phyloP scores from a whole-genome alignment of 208 protist genomes.

The Acanthamoeba royreba region DNA sequence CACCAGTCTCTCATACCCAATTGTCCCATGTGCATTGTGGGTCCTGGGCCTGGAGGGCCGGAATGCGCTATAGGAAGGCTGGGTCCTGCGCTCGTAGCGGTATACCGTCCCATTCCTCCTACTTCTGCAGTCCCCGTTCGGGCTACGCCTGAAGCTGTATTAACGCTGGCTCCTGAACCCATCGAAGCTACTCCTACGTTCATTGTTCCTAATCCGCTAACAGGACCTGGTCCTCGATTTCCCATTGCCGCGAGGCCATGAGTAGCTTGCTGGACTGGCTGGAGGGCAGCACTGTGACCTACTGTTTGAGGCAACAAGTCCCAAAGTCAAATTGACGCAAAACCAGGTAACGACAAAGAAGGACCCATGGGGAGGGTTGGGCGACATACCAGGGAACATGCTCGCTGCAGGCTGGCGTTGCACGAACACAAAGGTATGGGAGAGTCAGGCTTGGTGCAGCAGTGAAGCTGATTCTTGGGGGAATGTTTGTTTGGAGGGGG shows the following conservation, averaged over 20 bases:
- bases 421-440: too few relatives aligned
- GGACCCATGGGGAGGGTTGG: too few relatives aligned
- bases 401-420: too few relatives aligned
- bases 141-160: background rate
- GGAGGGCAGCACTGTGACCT: background rate
- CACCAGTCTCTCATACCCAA: background rate
- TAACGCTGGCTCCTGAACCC: background rate
- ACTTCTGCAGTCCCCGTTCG: background rate
- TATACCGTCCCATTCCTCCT: background rate
- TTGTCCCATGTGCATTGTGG: background rate
- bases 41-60: background rate
- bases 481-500: too few relatives aligned
- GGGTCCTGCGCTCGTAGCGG: background rate
- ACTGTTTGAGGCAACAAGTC: too few relatives aligned
- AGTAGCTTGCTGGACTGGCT: background rate
- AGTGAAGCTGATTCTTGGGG: too few relatives aligned
- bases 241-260: background rate
- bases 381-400: too few relatives aligned
- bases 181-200: background rate
- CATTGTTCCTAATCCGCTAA: background rate
- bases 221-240: background rate
- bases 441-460: too few relatives aligned
- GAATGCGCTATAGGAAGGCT: background rate
- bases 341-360: too few relatives aligned
- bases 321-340: too few relatives aligned